Base-by-base conservation (phyloP, 768 basidiomycete species). In the Hericium erinaceus region DNA sequence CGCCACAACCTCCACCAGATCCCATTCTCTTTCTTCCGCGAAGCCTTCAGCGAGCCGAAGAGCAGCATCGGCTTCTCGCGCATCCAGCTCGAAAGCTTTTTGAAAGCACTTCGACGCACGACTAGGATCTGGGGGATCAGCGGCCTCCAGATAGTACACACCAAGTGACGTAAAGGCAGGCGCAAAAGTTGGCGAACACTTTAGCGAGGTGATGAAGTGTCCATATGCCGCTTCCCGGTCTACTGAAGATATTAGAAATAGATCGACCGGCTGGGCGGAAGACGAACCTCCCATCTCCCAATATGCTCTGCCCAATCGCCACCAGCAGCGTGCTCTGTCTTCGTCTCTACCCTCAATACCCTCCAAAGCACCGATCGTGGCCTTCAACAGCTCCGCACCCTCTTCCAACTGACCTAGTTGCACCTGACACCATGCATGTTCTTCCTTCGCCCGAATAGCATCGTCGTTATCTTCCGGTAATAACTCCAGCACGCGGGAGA, bases 61-160 rank as follows among this genome's bases (percentile, higher is more conserved):
- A 0, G 95, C 97, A 1, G 97, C 93, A 20, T 87, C 83, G 11
- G 79, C 83, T 70, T 99, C 92, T 15, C 88, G 80, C 2, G 93
- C 80, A 72, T 98, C 95, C 5, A 98, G 82, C 69, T 98, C 97
- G 64, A 99, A 98, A 0, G 95, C 97, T 66, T 95, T 98, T 65
- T 98, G 94, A 70, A 95, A 98, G 68, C 95, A 98, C 68, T 94
- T 95, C 3, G 90, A 87, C 0, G 95, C 89, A 39, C 95, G 83
- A 6, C 81, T 80, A 22, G 83, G 84, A 70, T 98, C 95, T 0
- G 85, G 81, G 0, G 92, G 92, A 11, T 75, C 71, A 3, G 80
- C 73, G 57, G 74, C 76, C 44, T 93, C 87, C 18, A 80, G 71
- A 69, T 98, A 98, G 71, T 94, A 94, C 50, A 91, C 74, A 7